Conservation (phyloP, 176 grass and related monocot species). For the Chrysopogon serrulatus region DNA sequence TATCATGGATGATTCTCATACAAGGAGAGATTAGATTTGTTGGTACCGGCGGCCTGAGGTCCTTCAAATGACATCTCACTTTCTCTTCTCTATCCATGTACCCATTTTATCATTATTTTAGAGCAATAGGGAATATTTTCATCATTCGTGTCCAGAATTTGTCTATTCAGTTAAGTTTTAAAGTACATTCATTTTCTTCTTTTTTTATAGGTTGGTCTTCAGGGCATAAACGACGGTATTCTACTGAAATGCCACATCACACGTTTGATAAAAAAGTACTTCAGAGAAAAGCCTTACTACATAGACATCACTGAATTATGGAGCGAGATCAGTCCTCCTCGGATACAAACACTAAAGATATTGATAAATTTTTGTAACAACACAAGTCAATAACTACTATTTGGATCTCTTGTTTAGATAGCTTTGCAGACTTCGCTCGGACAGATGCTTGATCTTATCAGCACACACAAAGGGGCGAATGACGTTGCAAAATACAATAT, state of each 20-base stretch:
- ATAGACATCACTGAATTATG: slow-evolving; percentile 42
- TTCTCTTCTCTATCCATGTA: not conserved
- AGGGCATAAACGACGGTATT: slow-evolving; percentile 55
- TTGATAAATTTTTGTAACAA: not conserved
- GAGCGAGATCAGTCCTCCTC: slow-evolving; percentile 27
- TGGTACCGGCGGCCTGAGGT: slow-evolving; percentile 55
- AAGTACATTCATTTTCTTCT: not conserved
- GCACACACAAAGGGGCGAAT: slow-evolving; percentile 35
- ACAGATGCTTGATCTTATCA: slow-evolving; percentile 65
- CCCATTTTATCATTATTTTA: not conserved
- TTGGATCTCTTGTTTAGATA: slow-evolving; percentile 25
- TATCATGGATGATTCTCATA: slow-evolving; percentile 57
- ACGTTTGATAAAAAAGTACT: slow-evolving; percentile 38
- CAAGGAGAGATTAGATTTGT: slow-evolving; percentile 55
- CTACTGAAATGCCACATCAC: slow-evolving; percentile 44
- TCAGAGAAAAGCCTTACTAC: slow-evolving; percentile 41
- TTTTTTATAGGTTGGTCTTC: slow-evolving; percentile 43
- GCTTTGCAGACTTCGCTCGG: slow-evolving; percentile 49
- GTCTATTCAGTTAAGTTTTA: not conserved
- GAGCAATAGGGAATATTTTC: no score
- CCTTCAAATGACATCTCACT: not conserved
- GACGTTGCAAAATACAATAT: slow-evolving; percentile 46
- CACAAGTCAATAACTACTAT: not conserved
- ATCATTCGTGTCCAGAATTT: not conserved
- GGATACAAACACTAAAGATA: not conserved